These are phyloP conservation scores for Annulohypoxylon moriforme DNA, from an alignment of 495 filamentous ascomycete species.

Conservation along the genomic window DNA sequence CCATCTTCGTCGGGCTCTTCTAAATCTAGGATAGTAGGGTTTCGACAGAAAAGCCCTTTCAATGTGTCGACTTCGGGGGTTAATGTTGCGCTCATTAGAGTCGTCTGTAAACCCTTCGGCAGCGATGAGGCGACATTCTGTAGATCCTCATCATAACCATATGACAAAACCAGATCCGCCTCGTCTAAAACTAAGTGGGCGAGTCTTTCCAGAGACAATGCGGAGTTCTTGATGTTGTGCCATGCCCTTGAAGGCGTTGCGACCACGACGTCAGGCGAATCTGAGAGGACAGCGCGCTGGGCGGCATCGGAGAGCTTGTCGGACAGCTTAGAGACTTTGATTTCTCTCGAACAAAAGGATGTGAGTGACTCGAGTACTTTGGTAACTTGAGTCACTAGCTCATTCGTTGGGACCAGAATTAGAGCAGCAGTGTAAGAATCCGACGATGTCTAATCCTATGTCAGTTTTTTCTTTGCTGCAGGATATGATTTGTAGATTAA, in stretches of 20 bases:
- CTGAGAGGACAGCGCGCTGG: slow-evolving; percentile 85
- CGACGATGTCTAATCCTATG: slow-evolving; percentile 45
- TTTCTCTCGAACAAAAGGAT: slow-evolving; percentile 83
- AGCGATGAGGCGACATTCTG: slow-evolving; percentile 77
- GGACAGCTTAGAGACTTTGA: slow-evolving; percentile 84
- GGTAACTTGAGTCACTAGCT: slow-evolving; percentile 90
- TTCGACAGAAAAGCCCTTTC: slow-evolving; percentile 86
- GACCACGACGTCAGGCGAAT: slow-evolving; percentile 87
- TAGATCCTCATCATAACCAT: slow-evolving; percentile 93
- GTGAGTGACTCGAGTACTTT: slow-evolving; percentile 77
- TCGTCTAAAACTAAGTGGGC: slow-evolving; percentile 92
- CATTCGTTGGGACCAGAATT: slow-evolving; percentile 92
- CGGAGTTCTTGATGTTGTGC: slow-evolving; percentile 73
- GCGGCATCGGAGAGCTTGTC: slow-evolving; percentile 88
- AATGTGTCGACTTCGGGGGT: slow-evolving; percentile 85
- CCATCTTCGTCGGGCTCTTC: slow-evolving; percentile 76
- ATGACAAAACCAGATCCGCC: slow-evolving; percentile 92
- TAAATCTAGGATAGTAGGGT: slow-evolving; percentile 79
- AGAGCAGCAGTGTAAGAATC: slow-evolving; percentile 68
- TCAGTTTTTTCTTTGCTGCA: slow-evolving; percentile 8
- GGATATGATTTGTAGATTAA: background rate
- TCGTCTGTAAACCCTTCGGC: slow-evolving; percentile 87
- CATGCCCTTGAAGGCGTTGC: slow-evolving; percentile 85
- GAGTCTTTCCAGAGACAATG: slow-evolving; percentile 75
- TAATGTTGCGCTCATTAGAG: slow-evolving; percentile 93